Conservation (phyloP, 176 grass and related monocot species). For the Zea mays region DNA sequence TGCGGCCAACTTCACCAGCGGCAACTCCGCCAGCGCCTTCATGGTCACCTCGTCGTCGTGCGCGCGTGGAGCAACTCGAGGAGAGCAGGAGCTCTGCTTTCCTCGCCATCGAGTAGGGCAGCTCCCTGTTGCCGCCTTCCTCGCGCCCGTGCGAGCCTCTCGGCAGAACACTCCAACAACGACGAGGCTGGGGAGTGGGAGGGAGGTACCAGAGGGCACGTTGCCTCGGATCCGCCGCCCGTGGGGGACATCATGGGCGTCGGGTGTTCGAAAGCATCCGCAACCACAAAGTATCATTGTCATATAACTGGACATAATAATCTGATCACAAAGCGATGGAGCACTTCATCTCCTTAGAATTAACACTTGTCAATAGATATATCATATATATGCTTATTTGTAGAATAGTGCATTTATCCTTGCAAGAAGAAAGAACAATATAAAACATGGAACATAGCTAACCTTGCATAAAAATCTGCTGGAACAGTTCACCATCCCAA, state of each 20-base stretch:
- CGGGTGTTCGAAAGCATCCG: no score
- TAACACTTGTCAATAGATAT: background rate
- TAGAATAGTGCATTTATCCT: background rate
- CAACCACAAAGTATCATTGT: background rate
- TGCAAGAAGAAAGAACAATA: conserved; percentile 18
- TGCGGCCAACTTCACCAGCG: conserved; percentile 82
- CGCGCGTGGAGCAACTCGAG: no score
- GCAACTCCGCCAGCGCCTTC: conserved; percentile 76
- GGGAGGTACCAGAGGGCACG: no score
- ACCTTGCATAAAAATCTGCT: conserved; percentile 82
- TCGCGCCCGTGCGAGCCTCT: no score
- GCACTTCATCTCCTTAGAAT: background rate
- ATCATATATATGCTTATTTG: background rate
- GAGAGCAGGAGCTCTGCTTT: no score
- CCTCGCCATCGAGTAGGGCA: no score
- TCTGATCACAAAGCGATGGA: conserved; percentile 13
- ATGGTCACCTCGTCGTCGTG: conserved; percentile 58
- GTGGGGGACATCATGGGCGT: no score
- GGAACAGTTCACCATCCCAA: conserved; percentile 81
- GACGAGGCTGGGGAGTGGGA: no score
- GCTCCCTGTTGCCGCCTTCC: no score
- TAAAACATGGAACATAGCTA: conserved; percentile 13
- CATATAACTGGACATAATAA: background rate
- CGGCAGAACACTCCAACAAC: no score
- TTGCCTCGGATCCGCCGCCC: no score